These are phyloP conservation scores for Fraxinus albicans DNA, from an alignment of 305 asterid genomes.

Conservation along the genomic window DNA sequence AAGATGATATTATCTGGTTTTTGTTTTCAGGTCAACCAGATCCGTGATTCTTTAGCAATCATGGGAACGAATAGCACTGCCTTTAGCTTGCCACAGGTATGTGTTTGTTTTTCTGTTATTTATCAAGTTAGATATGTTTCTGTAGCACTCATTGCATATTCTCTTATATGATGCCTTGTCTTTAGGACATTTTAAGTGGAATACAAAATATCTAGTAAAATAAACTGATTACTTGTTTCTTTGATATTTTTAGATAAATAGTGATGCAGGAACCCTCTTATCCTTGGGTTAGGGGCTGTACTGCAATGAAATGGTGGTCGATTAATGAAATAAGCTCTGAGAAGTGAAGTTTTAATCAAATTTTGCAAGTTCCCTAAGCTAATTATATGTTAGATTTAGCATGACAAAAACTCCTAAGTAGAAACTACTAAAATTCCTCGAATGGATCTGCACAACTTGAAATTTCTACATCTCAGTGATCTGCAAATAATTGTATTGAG, in stretches of 20 bases:
- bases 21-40: slow-evolving; percentile 79
- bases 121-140: not conserved
- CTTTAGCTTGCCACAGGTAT: slow-evolving; percentile 95
- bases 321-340: not conserved
- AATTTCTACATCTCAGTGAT: not conserved
- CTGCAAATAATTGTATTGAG: not conserved
- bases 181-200: slow-evolving; percentile 1
- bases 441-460: not conserved
- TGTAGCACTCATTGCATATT: slow-evolving; percentile 5
- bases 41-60: slow-evolving; percentile 92
- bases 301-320: not conserved
- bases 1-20: not conserved
- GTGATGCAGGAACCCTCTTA: not conserved
- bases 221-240: not conserved
- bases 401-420: not conserved
- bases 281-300: not conserved
- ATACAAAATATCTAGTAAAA: slow-evolving; percentile 1
- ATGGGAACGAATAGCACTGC: slow-evolving; percentile 99
- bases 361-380: not conserved
- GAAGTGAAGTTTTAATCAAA: not conserved
- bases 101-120: slow-evolving; percentile 14
- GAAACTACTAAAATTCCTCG: not conserved
- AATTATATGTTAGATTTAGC: not conserved
- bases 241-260: not conserved
- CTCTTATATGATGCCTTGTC: not conserved